A percentile compares a stretch with the other conserved stretches of the same genome.
These are phyloP conservation scores for Auricularia auricula-judae DNA, from an alignment of 768 basidiomycete species.

Conservation along the genomic window DNA sequence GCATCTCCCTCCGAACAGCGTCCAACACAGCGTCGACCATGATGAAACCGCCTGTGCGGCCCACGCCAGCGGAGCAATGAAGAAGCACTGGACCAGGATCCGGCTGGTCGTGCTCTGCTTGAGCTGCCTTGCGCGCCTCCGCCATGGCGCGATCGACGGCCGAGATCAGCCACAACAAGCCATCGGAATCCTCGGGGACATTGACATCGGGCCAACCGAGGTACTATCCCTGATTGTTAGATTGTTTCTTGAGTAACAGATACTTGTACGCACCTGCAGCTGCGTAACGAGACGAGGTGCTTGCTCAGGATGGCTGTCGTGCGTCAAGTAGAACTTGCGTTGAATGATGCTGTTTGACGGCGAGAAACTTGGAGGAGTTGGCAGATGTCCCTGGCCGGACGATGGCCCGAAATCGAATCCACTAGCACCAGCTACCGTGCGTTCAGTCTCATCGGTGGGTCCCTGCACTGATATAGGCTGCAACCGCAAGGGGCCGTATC, in stretches of 20 bases:
- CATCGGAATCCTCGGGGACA: constrained; percentile 75
- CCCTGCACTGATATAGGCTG: constrained; percentile 39
- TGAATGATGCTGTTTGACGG: constrained; percentile 21
- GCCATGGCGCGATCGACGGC: constrained; percentile 46
- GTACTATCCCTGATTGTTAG: constrained; percentile 28
- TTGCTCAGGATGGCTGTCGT: constrained; percentile 46
- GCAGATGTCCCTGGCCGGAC: not conserved
- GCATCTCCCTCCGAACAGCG: constrained; percentile 51
- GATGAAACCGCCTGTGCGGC: constrained; percentile 89
- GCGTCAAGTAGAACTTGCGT: constrained; percentile 50
- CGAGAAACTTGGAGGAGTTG: not conserved
- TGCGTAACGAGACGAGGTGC: constrained; percentile 66
- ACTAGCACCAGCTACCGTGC: constrained; percentile 14
- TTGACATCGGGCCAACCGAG: constrained; percentile 96
- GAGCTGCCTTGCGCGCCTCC: constrained; percentile 31
- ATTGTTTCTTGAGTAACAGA: not conserved
- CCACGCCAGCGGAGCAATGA: constrained; percentile 92
- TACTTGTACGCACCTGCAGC: constrained; percentile 36
- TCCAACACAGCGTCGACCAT: constrained; percentile 80
- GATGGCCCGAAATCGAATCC: constrained; percentile 31
- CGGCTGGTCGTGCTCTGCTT: constrained; percentile 18
- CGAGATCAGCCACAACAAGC: constrained; percentile 60
- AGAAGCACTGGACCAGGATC: constrained; percentile 46
- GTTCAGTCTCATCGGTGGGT: constrained; percentile 23
- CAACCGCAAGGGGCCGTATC: constrained; percentile 64